Evolutionary conservation across 805 yeast genomes (phyloP).

Genomic region (Cyberlindnera euphorbiae): DNA sequence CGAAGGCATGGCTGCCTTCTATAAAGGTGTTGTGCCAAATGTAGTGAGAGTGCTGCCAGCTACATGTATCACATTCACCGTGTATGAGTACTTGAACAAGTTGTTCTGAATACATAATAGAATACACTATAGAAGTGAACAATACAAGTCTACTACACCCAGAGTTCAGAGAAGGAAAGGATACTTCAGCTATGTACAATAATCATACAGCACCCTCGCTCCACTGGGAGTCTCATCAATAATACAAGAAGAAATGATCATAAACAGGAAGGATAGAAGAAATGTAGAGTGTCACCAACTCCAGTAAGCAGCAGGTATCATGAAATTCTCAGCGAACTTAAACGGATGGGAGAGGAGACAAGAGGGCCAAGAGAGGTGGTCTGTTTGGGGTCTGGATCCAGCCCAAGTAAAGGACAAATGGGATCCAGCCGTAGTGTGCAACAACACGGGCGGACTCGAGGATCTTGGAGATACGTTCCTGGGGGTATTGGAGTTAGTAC

Average conservation of each 20-base stretch:
- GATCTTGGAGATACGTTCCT: constrained; percentile 85
- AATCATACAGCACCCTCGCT: too few relatives aligned
- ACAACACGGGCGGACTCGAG: constrained; percentile 79
- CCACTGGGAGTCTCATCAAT: too few relatives aligned
- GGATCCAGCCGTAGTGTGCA: constrained; percentile 96
- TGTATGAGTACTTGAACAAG: constrained; percentile 61
- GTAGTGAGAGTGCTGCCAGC: constrained; percentile 84
- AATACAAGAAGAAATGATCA: too few relatives aligned
- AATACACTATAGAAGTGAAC: too few relatives aligned
- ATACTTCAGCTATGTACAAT: too few relatives aligned
- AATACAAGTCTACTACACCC: too few relatives aligned
- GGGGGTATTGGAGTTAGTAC: constrained; percentile 9
- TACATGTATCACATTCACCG: constrained; percentile 83
- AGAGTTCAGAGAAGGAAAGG: too few relatives aligned
- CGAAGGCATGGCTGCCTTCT: constrained; percentile 67
- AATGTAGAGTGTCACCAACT: too few relatives aligned
- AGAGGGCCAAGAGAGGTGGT: constrained; percentile 71
- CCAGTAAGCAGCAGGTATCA: too few relatives aligned
- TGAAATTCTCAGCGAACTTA: constrained; percentile 27
- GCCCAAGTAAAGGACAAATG: constrained; percentile 88
- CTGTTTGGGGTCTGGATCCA: constrained; percentile 78
- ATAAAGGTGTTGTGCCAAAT: constrained; percentile 79
- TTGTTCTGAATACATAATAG: background rate
- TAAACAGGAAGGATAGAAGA: too few relatives aligned
- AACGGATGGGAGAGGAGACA: constrained; percentile 78